These are phyloP conservation scores for Penicillium taxi DNA, from an alignment of 495 filamentous ascomycete genomes.

Conservation along the genomic window DNA sequence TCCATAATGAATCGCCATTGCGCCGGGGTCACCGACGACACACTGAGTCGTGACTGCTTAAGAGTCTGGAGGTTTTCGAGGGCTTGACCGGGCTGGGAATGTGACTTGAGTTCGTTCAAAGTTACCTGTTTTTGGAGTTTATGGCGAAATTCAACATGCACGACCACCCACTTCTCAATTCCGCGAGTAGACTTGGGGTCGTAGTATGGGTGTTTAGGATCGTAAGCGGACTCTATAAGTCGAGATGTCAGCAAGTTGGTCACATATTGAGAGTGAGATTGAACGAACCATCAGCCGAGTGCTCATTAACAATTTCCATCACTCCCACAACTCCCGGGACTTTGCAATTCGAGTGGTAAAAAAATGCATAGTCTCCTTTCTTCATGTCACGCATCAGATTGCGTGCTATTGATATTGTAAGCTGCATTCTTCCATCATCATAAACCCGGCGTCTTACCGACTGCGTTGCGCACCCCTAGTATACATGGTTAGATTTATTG, in stretches of 20 bases:
- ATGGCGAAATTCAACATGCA: conserved; percentile 75
- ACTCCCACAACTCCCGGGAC: conserved; percentile 83
- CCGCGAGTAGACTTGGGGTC: conserved; percentile 65
- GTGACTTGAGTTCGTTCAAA: conserved; percentile 64
- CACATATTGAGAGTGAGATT: not conserved
- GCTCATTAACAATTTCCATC: conserved; percentile 85
- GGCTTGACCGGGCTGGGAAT: conserved; percentile 46
- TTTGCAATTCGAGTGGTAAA: conserved; percentile 96
- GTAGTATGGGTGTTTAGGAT: conserved; percentile 71
- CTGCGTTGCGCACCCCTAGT: conserved; percentile 51
- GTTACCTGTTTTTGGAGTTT: conserved; percentile 70
- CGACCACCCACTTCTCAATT: conserved; percentile 81
- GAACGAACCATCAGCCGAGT: conserved; percentile 63
- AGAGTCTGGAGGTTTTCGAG: conserved; percentile 81
- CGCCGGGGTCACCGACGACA: conserved; percentile 59
- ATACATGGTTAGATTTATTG: conserved; percentile 17
- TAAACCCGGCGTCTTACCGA: conserved; percentile 32
- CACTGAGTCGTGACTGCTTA: conserved; percentile 72
- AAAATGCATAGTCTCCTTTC: conserved; percentile 85
- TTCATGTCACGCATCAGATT: conserved; percentile 90
- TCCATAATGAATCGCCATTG: conserved; percentile 78
- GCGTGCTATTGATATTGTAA: conserved; percentile 45
- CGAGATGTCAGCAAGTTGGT: conserved; percentile 5
- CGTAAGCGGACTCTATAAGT: conserved; percentile 64
- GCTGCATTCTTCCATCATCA: not conserved